Conservation (phyloP, 352 stramenopile genomes). For the Globisporangium rhizosaccharum region DNA sequence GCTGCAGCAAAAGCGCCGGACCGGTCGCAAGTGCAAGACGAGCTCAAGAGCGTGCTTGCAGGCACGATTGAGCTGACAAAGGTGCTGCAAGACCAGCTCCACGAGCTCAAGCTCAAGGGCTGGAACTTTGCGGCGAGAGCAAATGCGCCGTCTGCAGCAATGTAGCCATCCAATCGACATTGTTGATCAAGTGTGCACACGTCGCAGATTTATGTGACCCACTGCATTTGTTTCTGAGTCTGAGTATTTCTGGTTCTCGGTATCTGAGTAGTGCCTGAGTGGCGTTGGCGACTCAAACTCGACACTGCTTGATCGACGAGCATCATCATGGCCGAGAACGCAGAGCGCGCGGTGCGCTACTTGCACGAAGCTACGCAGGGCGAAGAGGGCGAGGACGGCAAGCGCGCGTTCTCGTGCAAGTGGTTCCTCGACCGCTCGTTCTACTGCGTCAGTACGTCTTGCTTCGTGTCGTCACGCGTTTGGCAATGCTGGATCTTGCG, state of each 20-base stretch:
- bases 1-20: conserved; percentile 32
- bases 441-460: conserved; percentile 77
- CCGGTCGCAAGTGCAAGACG: conserved; percentile 58
- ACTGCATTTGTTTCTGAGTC: too few relatives aligned
- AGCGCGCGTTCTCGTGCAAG: conserved; percentile 53
- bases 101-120: conserved; percentile 76
- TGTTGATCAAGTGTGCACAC: too few relatives aligned
- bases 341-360: conserved; percentile 58
- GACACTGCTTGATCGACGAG: not conserved
- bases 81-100: conserved; percentile 64
- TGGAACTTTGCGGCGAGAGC: conserved; percentile 54
- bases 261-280: too few relatives aligned
- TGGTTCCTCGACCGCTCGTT: conserved; percentile 81
- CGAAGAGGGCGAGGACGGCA: conserved; percentile 26
- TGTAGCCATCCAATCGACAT: conserved; percentile 3
- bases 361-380: conserved; percentile 36
- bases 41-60: conserved; percentile 57
- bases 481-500: not conserved
- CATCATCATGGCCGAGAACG: conserved; percentile 23
- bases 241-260: too few relatives aligned
- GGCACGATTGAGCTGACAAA: conserved; percentile 68
- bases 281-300: too few relatives aligned
- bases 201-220: too few relatives aligned
- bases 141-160: conserved; percentile 6
- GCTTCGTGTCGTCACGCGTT: conserved; percentile 12